Evolutionary conservation across 768 basidiomycete species (phyloP).

Genomic region (Strobilomyces confusus): DNA sequence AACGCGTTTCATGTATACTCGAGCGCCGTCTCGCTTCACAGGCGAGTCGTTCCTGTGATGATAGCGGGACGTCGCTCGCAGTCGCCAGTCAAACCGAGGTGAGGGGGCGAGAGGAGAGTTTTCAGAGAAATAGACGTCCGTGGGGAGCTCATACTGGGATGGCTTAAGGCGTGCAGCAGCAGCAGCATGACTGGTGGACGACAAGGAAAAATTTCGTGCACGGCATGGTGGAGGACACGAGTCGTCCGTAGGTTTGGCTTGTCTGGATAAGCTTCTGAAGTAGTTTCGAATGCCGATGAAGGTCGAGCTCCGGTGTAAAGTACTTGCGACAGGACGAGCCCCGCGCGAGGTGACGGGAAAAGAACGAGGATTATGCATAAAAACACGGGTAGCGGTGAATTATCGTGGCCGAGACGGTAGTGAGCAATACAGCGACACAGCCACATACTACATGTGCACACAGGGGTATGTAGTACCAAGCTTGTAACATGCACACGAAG

Average conservation of each 20-base stretch:
- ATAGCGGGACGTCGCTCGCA: constrained; percentile 47
- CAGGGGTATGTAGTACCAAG: too few species aligned
- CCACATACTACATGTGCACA: too few species aligned
- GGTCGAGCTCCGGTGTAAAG: constrained; percentile 13
- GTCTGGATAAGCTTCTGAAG: constrained; percentile 21
- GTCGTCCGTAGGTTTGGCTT: not conserved
- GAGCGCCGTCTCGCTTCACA: constrained; percentile 10
- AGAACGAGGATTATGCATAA: constrained; percentile 16
- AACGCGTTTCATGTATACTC: constrained; percentile 35
- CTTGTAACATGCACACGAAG: too few species aligned
- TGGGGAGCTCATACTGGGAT: constrained; percentile 20
- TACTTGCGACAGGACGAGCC: constrained; percentile 5
- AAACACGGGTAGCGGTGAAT: not conserved
- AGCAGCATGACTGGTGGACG: not conserved
- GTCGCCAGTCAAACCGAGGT: constrained; percentile 58
- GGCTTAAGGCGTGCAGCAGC: constrained; percentile 12
- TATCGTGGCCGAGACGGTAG: not conserved
- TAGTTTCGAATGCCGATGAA: constrained; percentile 32
- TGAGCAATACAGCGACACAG: not conserved
- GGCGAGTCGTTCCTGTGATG: constrained; percentile 11
- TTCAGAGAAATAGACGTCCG: constrained; percentile 29
- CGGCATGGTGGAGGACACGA: not conserved
- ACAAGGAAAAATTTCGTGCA: constrained; percentile 14
- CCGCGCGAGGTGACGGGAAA: constrained; percentile 1
- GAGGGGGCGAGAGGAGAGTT: constrained; percentile 25